Evolutionary conservation across 2,329 filamentous ascomycete genomes (phyloP).

Genomic region (Esteya vermicola): DNA sequence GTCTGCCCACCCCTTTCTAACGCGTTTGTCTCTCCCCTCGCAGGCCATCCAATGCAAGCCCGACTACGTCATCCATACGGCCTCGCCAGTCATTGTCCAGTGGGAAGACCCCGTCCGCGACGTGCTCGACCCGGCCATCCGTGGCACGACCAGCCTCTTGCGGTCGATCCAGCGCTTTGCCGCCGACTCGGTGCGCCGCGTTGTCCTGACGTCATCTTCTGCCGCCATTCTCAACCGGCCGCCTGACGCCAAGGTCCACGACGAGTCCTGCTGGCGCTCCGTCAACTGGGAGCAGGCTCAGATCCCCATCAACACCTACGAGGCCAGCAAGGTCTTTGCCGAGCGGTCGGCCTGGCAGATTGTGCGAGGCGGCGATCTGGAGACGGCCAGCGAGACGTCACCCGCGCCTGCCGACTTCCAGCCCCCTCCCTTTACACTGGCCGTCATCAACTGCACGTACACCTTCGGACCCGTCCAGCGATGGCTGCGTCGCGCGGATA

Average conservation of each 20-base stretch:
- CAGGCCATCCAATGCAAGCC: constrained; percentile 24
- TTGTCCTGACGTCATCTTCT: constrained; percentile 41
- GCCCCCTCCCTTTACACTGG: constrained; percentile 39
- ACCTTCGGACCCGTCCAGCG: constrained; percentile 51
- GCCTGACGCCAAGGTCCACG: constrained; percentile 22
- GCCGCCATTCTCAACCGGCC: constrained; percentile 26
- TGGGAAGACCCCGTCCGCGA: constrained; percentile 33
- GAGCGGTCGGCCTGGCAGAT: constrained; percentile 56
- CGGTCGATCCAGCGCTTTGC: constrained; percentile 29
- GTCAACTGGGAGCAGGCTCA: constrained; percentile 22
- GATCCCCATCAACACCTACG: constrained; percentile 16
- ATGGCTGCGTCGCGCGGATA: constrained; percentile 46
- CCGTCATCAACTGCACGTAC: constrained; percentile 47
- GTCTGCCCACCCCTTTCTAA: neutral
- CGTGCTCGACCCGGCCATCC: constrained; percentile 40
- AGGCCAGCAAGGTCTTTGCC: constrained; percentile 43
- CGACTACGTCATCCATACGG: constrained; percentile 61
- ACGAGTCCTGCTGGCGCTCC: constrained; percentile 24
- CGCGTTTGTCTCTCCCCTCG: too few species aligned
- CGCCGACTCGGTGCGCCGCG: constrained; percentile 39
- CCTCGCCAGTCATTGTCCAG: constrained; percentile 59
- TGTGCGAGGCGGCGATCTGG: constrained; percentile 24
- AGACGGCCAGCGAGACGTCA: constrained; percentile 20
- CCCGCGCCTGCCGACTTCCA: neutral
- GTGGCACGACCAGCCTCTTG: constrained; percentile 35